phyloP scores from a whole-genome alignment of 139 green algal genomes.

The Chlorella sorokiniana region DNA sequence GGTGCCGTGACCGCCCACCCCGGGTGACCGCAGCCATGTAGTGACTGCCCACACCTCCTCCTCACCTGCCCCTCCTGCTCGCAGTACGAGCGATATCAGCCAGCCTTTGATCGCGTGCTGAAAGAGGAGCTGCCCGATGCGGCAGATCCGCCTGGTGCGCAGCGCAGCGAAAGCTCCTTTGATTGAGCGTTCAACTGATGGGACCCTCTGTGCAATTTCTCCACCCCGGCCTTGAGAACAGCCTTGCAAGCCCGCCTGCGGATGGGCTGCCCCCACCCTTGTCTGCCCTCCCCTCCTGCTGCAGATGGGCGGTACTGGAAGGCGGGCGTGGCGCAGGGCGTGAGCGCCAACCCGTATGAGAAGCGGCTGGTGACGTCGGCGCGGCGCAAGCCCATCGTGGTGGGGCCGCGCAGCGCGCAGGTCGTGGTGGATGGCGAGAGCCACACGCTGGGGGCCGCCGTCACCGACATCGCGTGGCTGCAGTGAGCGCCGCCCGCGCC shows the following conservation, averaged over 20 bases:
- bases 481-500: background rate
- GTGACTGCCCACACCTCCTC: background rate
- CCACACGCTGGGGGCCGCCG: conserved; percentile 39
- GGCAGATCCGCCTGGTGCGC: conserved; percentile 35
- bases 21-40: background rate
- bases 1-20: too few species aligned
- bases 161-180: too few species aligned
- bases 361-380: conserved; percentile 29
- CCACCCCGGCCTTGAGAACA: background rate
- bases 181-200: too few species aligned
- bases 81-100: conserved; percentile 50
- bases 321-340: conserved; percentile 46
- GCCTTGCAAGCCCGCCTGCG: background rate
- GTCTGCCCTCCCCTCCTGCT: too few species aligned
- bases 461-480: conserved; percentile 42
- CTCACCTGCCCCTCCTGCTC: background rate
- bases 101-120: conserved; percentile 31
- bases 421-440: conserved; percentile 50
- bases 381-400: conserved; percentile 48
- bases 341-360: conserved; percentile 40
- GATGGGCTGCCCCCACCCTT: background rate
- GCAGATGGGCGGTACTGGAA: conserved; percentile 49
- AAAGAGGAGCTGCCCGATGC: conserved; percentile 50
- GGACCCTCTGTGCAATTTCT: background rate
- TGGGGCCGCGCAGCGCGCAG: conserved; percentile 12